A percentile compares a stretch with the other conserved stretches of the same genome.
phyloP scores from a whole-genome alignment of 1,139 yeast genomes.

The Oligophagozyma castellii region DNA sequence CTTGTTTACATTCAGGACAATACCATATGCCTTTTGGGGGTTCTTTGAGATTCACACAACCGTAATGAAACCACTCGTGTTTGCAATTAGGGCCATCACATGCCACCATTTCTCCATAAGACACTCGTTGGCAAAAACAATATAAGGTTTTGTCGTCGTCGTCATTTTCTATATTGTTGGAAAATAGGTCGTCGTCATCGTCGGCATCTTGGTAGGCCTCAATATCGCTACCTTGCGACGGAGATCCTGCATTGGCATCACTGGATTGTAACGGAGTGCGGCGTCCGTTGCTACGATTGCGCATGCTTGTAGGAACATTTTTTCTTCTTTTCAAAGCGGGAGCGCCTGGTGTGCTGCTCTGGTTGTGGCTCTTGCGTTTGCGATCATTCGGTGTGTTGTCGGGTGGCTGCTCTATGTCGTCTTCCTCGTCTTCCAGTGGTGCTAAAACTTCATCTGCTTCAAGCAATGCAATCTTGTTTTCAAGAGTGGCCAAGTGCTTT shows the following conservation, averaged over 20 bases:
- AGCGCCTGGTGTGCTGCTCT: slow-evolving; percentile 4
- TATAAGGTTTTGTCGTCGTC: slow-evolving; percentile 36
- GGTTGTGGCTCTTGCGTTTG: slow-evolving; percentile 12
- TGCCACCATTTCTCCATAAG: slow-evolving; percentile 69
- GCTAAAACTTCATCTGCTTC: slow-evolving; percentile 75
- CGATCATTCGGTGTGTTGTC: slow-evolving; percentile 11
- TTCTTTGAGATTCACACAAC: slow-evolving; percentile 53
- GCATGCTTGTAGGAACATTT: slow-evolving; percentile 4
- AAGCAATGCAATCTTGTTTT: slow-evolving; percentile 59
- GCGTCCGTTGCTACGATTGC: slow-evolving; percentile 2
- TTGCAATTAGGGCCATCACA: slow-evolving; percentile 63
- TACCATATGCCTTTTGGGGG: slow-evolving; percentile 68
- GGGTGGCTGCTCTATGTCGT: slow-evolving; percentile 21
- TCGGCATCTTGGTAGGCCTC: slow-evolving; percentile 9
- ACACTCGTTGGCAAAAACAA: slow-evolving; percentile 56
- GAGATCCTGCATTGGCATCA: slow-evolving; percentile 4
- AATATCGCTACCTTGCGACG: slow-evolving; percentile 7
- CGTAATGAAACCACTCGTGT: slow-evolving; percentile 67
- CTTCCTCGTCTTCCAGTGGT: slow-evolving; percentile 31
- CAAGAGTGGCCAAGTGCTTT: slow-evolving; percentile 59
- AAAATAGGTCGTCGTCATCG: slow-evolving; percentile 12
- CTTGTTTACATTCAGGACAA: slow-evolving; percentile 45
- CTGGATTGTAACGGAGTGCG: no score
- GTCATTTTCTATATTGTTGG: slow-evolving; percentile 18
- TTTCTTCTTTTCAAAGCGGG: neutral